Conservation (phyloP, 2,329 filamentous ascomycete genomes). For the Tympanopsis confertula region DNA sequence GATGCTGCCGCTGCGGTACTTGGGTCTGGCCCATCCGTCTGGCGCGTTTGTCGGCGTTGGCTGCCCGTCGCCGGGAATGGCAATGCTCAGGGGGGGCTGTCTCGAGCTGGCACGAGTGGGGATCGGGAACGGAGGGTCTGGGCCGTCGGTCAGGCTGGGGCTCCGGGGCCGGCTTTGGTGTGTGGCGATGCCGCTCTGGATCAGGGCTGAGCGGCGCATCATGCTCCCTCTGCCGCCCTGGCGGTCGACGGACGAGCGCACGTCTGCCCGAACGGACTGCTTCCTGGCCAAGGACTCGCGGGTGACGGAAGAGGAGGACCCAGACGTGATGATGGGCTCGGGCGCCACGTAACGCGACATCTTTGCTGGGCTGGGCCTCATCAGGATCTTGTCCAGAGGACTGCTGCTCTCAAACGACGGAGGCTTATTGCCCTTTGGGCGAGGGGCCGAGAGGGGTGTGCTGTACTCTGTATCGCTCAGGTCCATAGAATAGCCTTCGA, state of each 20-base stretch:
- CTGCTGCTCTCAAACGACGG: too few species aligned
- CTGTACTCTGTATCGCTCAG: conserved; percentile 56
- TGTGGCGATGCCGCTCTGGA: conserved; percentile 64
- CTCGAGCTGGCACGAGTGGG: conserved; percentile 80
- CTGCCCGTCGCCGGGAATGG: conserved; percentile 58
- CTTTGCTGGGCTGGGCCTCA: too few species aligned
- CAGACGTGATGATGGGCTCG: not conserved
- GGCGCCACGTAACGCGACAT: not conserved
- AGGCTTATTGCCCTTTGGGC: too few species aligned
- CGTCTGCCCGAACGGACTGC: conserved; percentile 17
- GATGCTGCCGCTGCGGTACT: conserved; percentile 48
- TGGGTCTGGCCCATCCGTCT: conserved; percentile 41
- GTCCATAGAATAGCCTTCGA: conserved; percentile 46
- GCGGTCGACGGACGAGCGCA: conserved; percentile 23
- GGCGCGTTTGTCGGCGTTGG: conserved; percentile 60
- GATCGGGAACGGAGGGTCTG: conserved; percentile 78
- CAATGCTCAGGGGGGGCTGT: conserved; percentile 53
- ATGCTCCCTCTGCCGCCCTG: conserved; percentile 38
- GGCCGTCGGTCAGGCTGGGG: conserved; percentile 48
- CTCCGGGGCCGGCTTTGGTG: conserved; percentile 55
- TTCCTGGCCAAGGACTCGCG: conserved; percentile 4
- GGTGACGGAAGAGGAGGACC: not conserved
- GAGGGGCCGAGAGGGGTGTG: conserved; percentile 54
- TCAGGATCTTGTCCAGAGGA: too few species aligned
- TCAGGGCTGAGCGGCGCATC: conserved; percentile 70